phyloP scores from a whole-genome alignment of 208 protist genomes.

The Borovskyia barvae region DNA sequence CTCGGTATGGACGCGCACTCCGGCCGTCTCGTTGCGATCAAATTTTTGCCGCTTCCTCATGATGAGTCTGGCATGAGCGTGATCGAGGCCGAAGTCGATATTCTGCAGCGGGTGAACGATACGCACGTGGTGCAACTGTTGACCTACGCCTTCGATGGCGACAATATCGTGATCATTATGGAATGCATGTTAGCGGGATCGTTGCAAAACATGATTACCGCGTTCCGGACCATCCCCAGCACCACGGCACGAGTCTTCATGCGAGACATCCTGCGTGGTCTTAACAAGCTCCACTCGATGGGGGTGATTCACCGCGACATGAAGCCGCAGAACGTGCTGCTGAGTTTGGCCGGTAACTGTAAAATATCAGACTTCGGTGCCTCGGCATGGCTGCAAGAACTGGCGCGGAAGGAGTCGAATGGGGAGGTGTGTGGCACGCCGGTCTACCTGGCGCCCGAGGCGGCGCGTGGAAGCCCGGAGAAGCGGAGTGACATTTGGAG shows the following conservation, averaged over 20 bases:
- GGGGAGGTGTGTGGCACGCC: conserved; percentile 77
- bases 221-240: conserved; percentile 71
- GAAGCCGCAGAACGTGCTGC: conserved; percentile 91
- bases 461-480: conserved; percentile 62
- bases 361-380: conserved; percentile 94
- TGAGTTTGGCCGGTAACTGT: conserved; percentile 72
- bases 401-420: conserved; percentile 53
- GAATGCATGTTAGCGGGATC: conserved; percentile 90
- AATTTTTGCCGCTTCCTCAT: conserved; percentile 76
- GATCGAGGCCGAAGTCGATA: conserved; percentile 80
- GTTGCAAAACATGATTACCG: conserved; percentile 69
- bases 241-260: conserved; percentile 72
- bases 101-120: conserved; percentile 83
- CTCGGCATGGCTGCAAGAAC: conserved; percentile 67
- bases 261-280: conserved; percentile 76
- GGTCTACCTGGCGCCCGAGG: conserved; percentile 88
- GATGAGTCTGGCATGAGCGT: conserved; percentile 55
- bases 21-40: conserved; percentile 79
- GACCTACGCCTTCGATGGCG: conserved; percentile 69
- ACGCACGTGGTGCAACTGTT: conserved; percentile 86
- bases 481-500: conserved; percentile 87
- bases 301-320: conserved; percentile 89
- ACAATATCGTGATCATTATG: conserved; percentile 85
- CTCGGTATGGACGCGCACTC: conserved; percentile 84
- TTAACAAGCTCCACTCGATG: conserved; percentile 82